These are phyloP conservation scores for Mucor irregularis DNA, from an alignment of 371 early-diverging fungal species.

Conservation along the genomic window DNA sequence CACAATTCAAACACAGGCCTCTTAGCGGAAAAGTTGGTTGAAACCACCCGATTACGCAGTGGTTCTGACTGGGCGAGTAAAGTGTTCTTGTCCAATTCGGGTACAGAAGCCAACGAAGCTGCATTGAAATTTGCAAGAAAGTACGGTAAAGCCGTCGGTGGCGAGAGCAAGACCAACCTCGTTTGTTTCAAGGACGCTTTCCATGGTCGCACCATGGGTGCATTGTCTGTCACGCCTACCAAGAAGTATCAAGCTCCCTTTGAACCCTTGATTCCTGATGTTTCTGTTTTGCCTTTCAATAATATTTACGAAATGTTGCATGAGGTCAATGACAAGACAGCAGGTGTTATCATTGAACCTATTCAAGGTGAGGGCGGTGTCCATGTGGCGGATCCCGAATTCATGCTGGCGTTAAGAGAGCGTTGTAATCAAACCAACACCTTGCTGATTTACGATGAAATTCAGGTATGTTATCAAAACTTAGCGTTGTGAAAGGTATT, in stretches of 20 bases:
- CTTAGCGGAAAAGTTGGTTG: slow-evolving; percentile 72
- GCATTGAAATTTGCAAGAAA: slow-evolving; percentile 95
- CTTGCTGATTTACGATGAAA: slow-evolving; percentile 93
- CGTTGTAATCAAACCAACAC: slow-evolving; percentile 83
- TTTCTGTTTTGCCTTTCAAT: slow-evolving; percentile 70
- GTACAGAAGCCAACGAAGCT: slow-evolving; percentile 90
- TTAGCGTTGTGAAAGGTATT: too few relatives aligned
- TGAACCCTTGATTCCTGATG: slow-evolving; percentile 86
- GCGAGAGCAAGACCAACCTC: slow-evolving; percentile 59
- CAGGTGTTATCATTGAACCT: slow-evolving; percentile 94
- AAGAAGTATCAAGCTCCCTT: slow-evolving; percentile 93
- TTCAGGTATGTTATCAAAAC: slow-evolving; percentile 60
- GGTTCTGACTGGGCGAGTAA: slow-evolving; percentile 50
- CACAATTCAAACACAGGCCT: slow-evolving; percentile 75
- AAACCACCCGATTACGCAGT: slow-evolving; percentile 50
- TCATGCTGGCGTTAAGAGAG: slow-evolving; percentile 72
- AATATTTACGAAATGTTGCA: slow-evolving; percentile 60
- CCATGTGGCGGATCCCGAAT: slow-evolving; percentile 65
- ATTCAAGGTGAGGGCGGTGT: slow-evolving; percentile 97
- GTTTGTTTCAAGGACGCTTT: slow-evolving; percentile 88
- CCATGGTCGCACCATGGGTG: slow-evolving; percentile 95
- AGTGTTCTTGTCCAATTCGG: slow-evolving; percentile 89
- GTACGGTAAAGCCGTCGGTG: slow-evolving; percentile 72
- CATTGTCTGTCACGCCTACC: slow-evolving; percentile 87
- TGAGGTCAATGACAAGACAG: slow-evolving; percentile 72